Percentiles rank a stretch among this genome's conserved stretches.
phyloP scores from a whole-genome alignment of 805 yeast genomes.

The Hanseniaspora guilliermondii region DNA sequence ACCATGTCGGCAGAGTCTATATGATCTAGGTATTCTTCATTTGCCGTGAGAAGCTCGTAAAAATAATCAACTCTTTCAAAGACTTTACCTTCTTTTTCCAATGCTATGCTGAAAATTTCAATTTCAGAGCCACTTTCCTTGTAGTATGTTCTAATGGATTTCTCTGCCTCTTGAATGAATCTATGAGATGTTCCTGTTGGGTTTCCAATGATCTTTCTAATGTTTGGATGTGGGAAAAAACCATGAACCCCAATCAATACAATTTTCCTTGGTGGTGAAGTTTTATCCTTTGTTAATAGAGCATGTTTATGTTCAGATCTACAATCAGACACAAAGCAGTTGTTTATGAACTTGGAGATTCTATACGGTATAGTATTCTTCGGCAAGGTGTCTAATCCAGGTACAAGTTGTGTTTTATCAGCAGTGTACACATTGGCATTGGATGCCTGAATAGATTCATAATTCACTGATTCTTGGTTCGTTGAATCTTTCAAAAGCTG shows the following conservation, averaged over 20 bases:
- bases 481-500: constrained; percentile 3
- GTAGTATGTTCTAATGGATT: constrained; percentile 59
- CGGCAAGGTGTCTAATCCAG: background rate
- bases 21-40: constrained; percentile 44
- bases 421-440: background rate
- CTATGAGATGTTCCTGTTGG: constrained; percentile 92
- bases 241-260: constrained; percentile 92
- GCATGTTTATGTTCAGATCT: background rate
- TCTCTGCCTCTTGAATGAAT: constrained; percentile 84
- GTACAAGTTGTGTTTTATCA: constrained; percentile 3
- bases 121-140: constrained; percentile 16
- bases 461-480: background rate
- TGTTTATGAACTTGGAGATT: background rate
- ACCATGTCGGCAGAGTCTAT: constrained; percentile 62
- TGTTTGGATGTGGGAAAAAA: constrained; percentile 77
- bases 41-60: constrained; percentile 42
- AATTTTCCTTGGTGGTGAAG: constrained; percentile 37
- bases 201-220: constrained; percentile 79
- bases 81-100: constrained; percentile 87
- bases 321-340: background rate
- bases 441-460: constrained; percentile 1
- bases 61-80: constrained; percentile 76
- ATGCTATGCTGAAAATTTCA: constrained; percentile 74
- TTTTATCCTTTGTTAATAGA: background rate
- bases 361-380: background rate